Percentiles rank a stretch among this genome's conserved stretches.
These are phyloP conservation scores for Hyphodiscus hymeniophilus DNA, from an alignment of 495 filamentous ascomycete genomes.

Conservation along the genomic window DNA sequence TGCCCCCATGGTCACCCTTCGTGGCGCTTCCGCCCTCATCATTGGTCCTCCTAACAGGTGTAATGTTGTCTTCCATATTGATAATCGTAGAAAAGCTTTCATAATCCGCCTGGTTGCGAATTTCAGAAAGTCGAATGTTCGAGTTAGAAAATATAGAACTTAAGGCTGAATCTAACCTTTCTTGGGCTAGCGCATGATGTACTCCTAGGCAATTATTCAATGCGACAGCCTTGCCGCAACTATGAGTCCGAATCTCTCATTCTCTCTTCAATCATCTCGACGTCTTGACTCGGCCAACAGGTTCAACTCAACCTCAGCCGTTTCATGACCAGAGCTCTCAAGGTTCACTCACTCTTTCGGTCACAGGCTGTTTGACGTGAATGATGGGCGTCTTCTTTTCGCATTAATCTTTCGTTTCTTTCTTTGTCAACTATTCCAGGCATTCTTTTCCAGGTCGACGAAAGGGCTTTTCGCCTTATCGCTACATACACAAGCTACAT, in stretches of 20 bases:
- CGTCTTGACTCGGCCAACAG: background rate
- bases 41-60: background rate
- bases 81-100: slow-evolving; percentile 7
- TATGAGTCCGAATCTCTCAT: too few species aligned
- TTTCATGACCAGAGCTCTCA: background rate
- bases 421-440: background rate
- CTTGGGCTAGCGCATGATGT: background rate
- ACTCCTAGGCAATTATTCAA: background rate
- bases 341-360: slow-evolving; percentile 10
- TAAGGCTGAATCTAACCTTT: slow-evolving; percentile 1
- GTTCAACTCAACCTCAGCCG: background rate
- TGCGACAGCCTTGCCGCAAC: background rate
- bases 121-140: background rate
- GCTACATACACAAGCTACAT: too few species aligned
- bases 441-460: background rate
- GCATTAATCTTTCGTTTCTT: slow-evolving; percentile 2
- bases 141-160: background rate
- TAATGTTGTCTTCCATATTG: slow-evolving; percentile 18
- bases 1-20: background rate
- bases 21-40: background rate
- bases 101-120: slow-evolving; percentile 8
- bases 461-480: background rate
- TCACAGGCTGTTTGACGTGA: slow-evolving; percentile 12
- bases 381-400: slow-evolving; percentile 17
- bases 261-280: background rate